phyloP scores from a whole-genome alignment of 495 filamentous ascomycete species.

The Hyaloscypha variabilis region DNA sequence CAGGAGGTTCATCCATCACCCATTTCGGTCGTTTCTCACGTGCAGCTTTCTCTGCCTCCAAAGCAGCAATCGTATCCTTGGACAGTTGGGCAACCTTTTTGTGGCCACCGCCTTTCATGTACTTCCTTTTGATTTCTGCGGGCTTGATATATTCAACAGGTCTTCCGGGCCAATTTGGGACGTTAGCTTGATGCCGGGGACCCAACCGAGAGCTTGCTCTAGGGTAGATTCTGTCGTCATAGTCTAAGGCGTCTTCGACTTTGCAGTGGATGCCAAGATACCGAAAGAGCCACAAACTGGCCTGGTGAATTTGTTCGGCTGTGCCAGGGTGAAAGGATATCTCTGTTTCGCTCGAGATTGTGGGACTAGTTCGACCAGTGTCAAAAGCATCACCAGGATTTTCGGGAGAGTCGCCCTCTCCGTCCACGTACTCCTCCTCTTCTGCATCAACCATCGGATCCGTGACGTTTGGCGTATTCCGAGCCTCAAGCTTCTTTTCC shows the following conservation, averaged over 20 bases:
- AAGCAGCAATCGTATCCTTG: conserved; percentile 75
- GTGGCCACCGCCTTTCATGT: conserved; percentile 59
- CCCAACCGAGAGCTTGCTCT: conserved; percentile 92
- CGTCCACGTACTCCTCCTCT: conserved; percentile 76
- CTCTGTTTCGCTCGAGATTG: conserved; percentile 50
- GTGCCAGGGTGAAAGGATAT: conserved; percentile 70
- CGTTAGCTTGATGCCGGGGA: conserved; percentile 87
- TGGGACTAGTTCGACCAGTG: conserved; percentile 61
- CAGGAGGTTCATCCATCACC: conserved; percentile 87
- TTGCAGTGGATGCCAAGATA: conserved; percentile 96
- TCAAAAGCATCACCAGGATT: conserved; percentile 50
- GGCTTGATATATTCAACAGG: conserved; percentile 90
- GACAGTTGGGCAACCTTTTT: conserved; percentile 73
- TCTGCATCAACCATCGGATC: conserved; percentile 63
- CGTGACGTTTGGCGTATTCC: conserved; percentile 73
- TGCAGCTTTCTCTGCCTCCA: conserved; percentile 78
- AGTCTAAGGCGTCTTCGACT: conserved; percentile 94
- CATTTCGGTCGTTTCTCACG: conserved; percentile 85
- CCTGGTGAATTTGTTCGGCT: conserved; percentile 87
- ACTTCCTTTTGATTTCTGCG: conserved; percentile 79
- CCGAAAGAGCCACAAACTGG: conserved; percentile 93
- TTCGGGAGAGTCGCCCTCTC: conserved; percentile 73
- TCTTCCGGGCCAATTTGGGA: conserved; percentile 79
- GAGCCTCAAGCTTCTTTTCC: conserved; percentile 88
- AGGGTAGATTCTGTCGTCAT: conserved; percentile 97